Evolutionary conservation across 805 yeast genomes (phyloP).

Genomic region (Saccharomyces jurei): DNA sequence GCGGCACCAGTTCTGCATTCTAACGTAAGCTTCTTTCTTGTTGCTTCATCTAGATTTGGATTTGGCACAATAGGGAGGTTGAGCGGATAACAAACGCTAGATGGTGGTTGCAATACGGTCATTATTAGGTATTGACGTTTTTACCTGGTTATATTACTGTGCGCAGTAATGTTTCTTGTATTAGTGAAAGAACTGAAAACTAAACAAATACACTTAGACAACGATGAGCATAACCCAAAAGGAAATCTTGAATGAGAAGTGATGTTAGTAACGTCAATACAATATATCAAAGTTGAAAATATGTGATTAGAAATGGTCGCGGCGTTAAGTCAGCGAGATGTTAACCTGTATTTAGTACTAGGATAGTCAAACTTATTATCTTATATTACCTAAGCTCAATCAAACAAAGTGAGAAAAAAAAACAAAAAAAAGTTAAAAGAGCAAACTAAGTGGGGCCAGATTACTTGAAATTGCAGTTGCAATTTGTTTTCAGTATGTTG

Average conservation of each 20-base stretch:
- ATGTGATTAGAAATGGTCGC: background rate
- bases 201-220: background rate
- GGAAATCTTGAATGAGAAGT: background rate
- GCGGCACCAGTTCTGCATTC: slow-evolving; percentile 66
- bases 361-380: background rate
- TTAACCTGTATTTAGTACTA: background rate
- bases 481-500: background rate
- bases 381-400: background rate
- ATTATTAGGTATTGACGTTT: slow-evolving; percentile 24
- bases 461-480: background rate
- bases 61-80: slow-evolving; percentile 36
- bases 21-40: slow-evolving; percentile 45
- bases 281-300: background rate
- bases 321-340: background rate
- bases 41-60: slow-evolving; percentile 18
- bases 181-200: background rate
- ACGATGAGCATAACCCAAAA: background rate
- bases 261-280: background rate
- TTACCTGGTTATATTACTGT: background rate
- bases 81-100: slow-evolving; percentile 51
- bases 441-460: background rate
- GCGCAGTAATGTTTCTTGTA: background rate
- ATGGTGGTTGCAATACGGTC: slow-evolving; percentile 58
- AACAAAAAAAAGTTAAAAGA: background rate
- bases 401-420: background rate